A percentile compares a stretch with the other conserved stretches of the same genome.
Evolutionary conservation across 2,329 filamentous ascomycete species (phyloP).

Genomic region (Davidsoniella neocaledoniae): DNA sequence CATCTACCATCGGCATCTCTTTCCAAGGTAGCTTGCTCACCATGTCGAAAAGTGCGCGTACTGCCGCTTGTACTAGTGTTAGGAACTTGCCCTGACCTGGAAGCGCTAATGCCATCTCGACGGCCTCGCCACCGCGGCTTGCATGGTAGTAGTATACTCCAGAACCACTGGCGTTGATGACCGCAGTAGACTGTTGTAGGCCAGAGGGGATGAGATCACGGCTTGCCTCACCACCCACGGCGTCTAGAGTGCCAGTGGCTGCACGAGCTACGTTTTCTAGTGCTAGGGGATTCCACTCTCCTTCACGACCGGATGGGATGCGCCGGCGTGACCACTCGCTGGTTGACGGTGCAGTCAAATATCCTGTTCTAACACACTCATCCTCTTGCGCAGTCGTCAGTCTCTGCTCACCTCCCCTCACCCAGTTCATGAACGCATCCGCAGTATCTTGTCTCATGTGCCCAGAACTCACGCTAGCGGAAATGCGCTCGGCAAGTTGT

Average conservation of each 20-base stretch:
- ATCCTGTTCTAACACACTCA: slow-evolving; percentile 46
- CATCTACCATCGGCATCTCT: slow-evolving; percentile 43
- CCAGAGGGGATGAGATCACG: slow-evolving; percentile 19
- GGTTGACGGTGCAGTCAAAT: slow-evolving; percentile 35
- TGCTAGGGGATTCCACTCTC: slow-evolving; percentile 39
- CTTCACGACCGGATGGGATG: background rate
- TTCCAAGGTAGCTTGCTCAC: slow-evolving; percentile 40
- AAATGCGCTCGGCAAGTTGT: slow-evolving; percentile 33
- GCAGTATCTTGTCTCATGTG: slow-evolving; percentile 26
- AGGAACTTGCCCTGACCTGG: slow-evolving; percentile 52
- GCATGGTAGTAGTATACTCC: background rate
- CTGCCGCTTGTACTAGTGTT: slow-evolving; percentile 40
- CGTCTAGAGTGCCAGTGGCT: slow-evolving; percentile 16
- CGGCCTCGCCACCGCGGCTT: background rate
- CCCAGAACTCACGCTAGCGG: slow-evolving; percentile 15
- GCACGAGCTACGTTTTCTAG: slow-evolving; percentile 3
- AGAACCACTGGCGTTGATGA: background rate
- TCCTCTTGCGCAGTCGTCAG: slow-evolving; percentile 33
- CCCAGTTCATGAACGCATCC: slow-evolving; percentile 29
- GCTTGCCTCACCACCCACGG: slow-evolving; percentile 37
- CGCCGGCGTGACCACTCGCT: background rate
- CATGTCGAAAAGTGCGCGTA: slow-evolving; percentile 24
- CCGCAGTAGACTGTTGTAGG: slow-evolving; percentile 14
- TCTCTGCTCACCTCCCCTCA: slow-evolving; percentile 16
- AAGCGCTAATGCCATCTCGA: slow-evolving; percentile 39